Base-by-base conservation (phyloP, 2,329 filamentous ascomycete species). In the Fusarium redolens region DNA sequence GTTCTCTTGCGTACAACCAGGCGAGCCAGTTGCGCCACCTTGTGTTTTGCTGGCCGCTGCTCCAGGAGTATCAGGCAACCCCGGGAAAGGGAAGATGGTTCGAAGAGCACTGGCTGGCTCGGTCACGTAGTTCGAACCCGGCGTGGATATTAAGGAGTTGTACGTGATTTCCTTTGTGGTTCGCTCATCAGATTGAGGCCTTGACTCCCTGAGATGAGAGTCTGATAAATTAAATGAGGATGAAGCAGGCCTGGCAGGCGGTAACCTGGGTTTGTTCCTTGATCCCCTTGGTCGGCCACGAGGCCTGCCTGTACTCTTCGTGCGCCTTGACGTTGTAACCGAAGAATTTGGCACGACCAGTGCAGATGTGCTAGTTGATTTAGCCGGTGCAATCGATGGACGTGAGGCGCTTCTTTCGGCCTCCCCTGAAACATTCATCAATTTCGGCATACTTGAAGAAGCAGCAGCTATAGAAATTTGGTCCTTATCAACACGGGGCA, bases 221-320 rank as follows among this genome's bases (percentile, higher is more conserved):
- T 47, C 59, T 38, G 6, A 43, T 35, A 44, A n/a, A 41, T 33
- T 48, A 15, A 58, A 58, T n/a, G 55, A 50, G 33, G 54, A 35
- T 48, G 55, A 28, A 35, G n/a, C 12, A 51, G 18, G 55, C 31
- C 30, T 9, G 22, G 64, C 72, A 18, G 59, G 37, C 7, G 57
- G 70, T 12, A 79, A 70, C 62, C 81, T 85, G 20, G 79, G 77
- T 35, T 84, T 83, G 59, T 83, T 85, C 68, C 83, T 86, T 18
- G 85, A 85, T 1, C 85, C 85, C 62, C 85, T 88, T 3, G 86
- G 83, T 43, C 85, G 81, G 13, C 83, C 81, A 66, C 78, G 78
- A 60, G 81, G 82, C 57, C 78, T 81, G 18, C 68, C 68, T 15
- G 73, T 71, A 22, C 77, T 75, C 25, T 75, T 76, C 43, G 48